These are phyloP conservation scores for Proliferodiscus dingleyae DNA, from an alignment of 2,329 filamentous ascomycete genomes.

Conservation along the genomic window DNA sequence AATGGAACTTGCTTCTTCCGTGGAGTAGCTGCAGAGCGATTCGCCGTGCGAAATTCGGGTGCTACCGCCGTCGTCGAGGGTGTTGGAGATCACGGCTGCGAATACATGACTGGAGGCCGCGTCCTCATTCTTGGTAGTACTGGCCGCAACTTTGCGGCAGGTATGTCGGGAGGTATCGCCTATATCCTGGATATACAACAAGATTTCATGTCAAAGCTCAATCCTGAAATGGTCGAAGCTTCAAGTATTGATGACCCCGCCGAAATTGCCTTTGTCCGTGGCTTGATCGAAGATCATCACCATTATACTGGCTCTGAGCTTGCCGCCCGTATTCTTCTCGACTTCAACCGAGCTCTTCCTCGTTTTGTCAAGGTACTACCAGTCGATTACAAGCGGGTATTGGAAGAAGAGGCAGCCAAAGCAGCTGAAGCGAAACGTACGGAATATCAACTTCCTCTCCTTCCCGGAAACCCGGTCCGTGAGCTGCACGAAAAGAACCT, in stretches of 20 bases:
- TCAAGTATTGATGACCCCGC: constrained; percentile 75
- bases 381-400: constrained; percentile 91
- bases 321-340: constrained; percentile 86
- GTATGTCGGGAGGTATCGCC: constrained; percentile 97
- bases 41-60: constrained; percentile 94
- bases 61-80: constrained; percentile 95
- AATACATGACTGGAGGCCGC: constrained; percentile 98
- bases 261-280: constrained; percentile 86
- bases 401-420: constrained; percentile 80
- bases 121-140: constrained; percentile 81
- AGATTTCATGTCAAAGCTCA: constrained; percentile 90
- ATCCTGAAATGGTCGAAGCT: constrained; percentile 95
- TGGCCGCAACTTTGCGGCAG: constrained; percentile 94
- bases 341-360: constrained; percentile 86
- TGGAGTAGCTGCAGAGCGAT: constrained; percentile 91
- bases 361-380: constrained; percentile 93
- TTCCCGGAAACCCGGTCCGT: constrained; percentile 61
- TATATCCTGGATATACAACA: constrained; percentile 87
- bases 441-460: constrained; percentile 73
- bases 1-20: constrained; percentile 93
- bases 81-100: constrained; percentile 91
- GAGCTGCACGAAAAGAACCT: constrained; percentile 46
- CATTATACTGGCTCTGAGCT: constrained; percentile 97
- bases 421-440: constrained; percentile 79
- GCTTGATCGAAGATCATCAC: constrained; percentile 92